phyloP scores from a whole-genome alignment of 2,329 filamentous ascomycete genomes.

The Clarireedia hainanense region DNA sequence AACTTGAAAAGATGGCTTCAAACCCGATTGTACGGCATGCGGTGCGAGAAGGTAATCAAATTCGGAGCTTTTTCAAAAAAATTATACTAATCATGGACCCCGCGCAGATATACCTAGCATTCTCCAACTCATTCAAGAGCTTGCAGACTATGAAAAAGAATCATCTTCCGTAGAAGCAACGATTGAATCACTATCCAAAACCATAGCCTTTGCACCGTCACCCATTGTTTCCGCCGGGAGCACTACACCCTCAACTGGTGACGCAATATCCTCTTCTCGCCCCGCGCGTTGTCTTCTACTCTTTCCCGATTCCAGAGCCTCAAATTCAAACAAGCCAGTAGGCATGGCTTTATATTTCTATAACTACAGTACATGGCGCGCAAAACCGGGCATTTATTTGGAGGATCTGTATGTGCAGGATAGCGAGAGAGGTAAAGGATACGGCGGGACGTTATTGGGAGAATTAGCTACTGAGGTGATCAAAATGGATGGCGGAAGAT shows the following conservation, averaged over 20 bases:
- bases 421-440: slow-evolving; percentile 64
- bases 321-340: slow-evolving; percentile 33
- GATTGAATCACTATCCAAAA: slow-evolving; percentile 59
- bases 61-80: neutral
- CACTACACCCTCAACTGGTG: slow-evolving; percentile 35
- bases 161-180: slow-evolving; percentile 70
- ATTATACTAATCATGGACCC: neutral
- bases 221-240: slow-evolving; percentile 37
- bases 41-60: neutral
- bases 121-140: slow-evolving; percentile 70
- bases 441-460: slow-evolving; percentile 67
- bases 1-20: neutral
- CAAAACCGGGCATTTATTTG: slow-evolving; percentile 81
- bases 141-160: slow-evolving; percentile 83
- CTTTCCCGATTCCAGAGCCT: slow-evolving; percentile 35
- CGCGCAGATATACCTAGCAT: slow-evolving; percentile 70
- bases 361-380: slow-evolving; percentile 91
- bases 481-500: slow-evolving; percentile 60
- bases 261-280: slow-evolving; percentile 45
- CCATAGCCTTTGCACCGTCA: slow-evolving; percentile 66
- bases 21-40: slow-evolving; percentile 5
- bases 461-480: slow-evolving; percentile 73
- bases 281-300: slow-evolving; percentile 73
- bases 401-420: slow-evolving; percentile 85
- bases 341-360: slow-evolving; percentile 91